Percentiles rank a stretch among this genome's conserved stretches.
Conservation (phyloP, 2,329 filamentous ascomycete species). For the Salinomyces thailandicus region DNA sequence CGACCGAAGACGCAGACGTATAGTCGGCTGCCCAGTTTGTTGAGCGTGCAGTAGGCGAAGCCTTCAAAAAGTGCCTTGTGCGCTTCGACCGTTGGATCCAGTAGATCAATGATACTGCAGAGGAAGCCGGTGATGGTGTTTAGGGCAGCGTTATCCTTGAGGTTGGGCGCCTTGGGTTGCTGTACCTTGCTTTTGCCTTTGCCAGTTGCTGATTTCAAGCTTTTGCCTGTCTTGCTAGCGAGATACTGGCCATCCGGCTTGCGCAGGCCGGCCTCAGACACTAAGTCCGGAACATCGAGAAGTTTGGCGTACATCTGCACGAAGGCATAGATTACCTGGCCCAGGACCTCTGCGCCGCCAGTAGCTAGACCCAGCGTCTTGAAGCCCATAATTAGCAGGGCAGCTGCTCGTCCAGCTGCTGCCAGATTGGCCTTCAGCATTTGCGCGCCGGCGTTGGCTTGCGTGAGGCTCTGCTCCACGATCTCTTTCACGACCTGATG, state of each 20-base stretch:
- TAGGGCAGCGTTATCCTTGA: constrained; percentile 14
- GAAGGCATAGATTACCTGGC: constrained; percentile 19
- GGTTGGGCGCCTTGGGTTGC: constrained; percentile 7
- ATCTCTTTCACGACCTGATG: constrained; percentile 14
- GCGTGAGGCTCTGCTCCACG: constrained; percentile 5
- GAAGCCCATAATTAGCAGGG: constrained; percentile 16
- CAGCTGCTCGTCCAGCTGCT: constrained; percentile 13
- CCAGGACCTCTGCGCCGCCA: constrained; percentile 8
- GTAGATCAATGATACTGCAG: constrained; percentile 25
- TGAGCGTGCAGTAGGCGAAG: constrained; percentile 31
- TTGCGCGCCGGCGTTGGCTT: constrained; percentile 2
- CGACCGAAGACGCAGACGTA: constrained; percentile 31
- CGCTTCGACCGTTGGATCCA: constrained; percentile 25
- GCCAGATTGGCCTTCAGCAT: constrained; percentile 13
- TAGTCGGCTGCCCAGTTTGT: constrained; percentile 29
- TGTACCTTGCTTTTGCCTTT: constrained; percentile 12
- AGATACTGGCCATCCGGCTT: not conserved
- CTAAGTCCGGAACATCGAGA: constrained; percentile 23
- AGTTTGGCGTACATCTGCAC: constrained; percentile 30
- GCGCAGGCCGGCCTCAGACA: not conserved
- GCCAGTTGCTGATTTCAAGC: too few relatives aligned
- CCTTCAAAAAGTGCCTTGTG: constrained; percentile 36
- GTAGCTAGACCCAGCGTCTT: constrained; percentile 12
- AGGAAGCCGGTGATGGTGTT: constrained; percentile 27
- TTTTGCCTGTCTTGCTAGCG: not conserved